Conservation (phyloP, 2,329 filamentous ascomycete species). For the Graphiopsis chlorocephala region DNA sequence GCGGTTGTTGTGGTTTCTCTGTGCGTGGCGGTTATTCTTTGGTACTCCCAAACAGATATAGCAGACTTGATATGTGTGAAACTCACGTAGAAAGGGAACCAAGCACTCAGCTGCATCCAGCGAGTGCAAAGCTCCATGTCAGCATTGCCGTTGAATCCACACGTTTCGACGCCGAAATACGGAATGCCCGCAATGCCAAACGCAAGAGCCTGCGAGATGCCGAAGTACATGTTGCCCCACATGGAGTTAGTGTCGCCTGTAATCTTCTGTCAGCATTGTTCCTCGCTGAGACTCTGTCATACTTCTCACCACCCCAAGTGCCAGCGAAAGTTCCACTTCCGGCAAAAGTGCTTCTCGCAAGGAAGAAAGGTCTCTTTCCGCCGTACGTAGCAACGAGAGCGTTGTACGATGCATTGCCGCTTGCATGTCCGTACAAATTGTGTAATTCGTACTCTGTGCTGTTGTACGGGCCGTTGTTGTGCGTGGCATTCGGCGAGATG, state of each 20-base stretch:
- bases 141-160: conserved; percentile 27
- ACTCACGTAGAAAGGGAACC: conserved; percentile 25
- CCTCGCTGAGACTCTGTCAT: neutral
- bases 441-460: conserved; percentile 28
- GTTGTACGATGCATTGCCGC: conserved; percentile 23
- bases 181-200: conserved; percentile 26
- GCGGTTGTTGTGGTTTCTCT: conserved; percentile 28
- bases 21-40: neutral
- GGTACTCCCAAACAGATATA: neutral
- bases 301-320: conserved; percentile 52
- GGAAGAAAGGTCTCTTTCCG: conserved; percentile 72
- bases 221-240: conserved; percentile 45
- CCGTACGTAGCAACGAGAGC: conserved; percentile 53
- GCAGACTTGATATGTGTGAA: neutral
- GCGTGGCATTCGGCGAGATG: conserved; percentile 25
- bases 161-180: conserved; percentile 26
- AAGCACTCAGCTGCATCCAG: conserved; percentile 27
- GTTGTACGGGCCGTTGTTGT: conserved; percentile 25
- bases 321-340: conserved; percentile 71
- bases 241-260: conserved; percentile 63
- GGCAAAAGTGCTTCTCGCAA: conserved; percentile 75
- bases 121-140: conserved; percentile 24
- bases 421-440: conserved; percentile 25
- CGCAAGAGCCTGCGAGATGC: conserved; percentile 24
- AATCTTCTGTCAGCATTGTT: conserved; percentile 18